Base-by-base conservation (phyloP, 345 rosid genomes). In the Ceriops zippeliana region DNA sequence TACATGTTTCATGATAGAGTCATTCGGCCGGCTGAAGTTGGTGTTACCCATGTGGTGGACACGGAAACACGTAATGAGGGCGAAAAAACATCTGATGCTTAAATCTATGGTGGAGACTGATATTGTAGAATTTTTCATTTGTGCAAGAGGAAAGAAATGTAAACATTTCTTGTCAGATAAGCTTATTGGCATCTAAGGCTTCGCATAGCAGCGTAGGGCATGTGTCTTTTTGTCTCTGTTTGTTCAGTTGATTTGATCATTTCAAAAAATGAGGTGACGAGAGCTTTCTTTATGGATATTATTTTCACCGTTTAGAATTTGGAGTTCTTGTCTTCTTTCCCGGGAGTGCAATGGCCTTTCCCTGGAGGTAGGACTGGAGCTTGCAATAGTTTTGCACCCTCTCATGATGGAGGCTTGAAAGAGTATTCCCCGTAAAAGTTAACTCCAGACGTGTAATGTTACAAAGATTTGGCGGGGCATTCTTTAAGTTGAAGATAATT, bases 1-100 rank as follows among this genome's bases (percentile, higher is more conserved):
- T 93, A 88, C 80, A 71, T 78, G 62, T 85, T 95, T 21, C 73
- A 83, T 13, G 97, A 92, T 53, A 82, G 97, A 72, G 91, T 90
- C 37, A 84, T 96, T 70, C 86, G 98, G 62, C 97, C 99, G 24
- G 99, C 98, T 1, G 96, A 96, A 72, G 98, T 96, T 19, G 96
- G 99, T 42, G 99, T 95, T 35, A 92, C 96, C 64, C 84, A 74
- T 56, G 83, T 71, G 0, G 82, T 58, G 60, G 89, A 84, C 66
- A 70, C 68, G 24, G 79, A 77, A 27, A 73, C 75, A 46, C 67
- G 63, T 58, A 17, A 35, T 13, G 63, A 51, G 15, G 35, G 66
- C 11, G 5, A 51, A 63, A 67, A 73, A 82, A 72, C 67, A 61
- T 69, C 83, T 38, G 76, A 78, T 65, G 78, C 84, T 58, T 82